Base-by-base conservation (phyloP, 1,139 yeast species). In the Magnusiomyces magnusii region DNA sequence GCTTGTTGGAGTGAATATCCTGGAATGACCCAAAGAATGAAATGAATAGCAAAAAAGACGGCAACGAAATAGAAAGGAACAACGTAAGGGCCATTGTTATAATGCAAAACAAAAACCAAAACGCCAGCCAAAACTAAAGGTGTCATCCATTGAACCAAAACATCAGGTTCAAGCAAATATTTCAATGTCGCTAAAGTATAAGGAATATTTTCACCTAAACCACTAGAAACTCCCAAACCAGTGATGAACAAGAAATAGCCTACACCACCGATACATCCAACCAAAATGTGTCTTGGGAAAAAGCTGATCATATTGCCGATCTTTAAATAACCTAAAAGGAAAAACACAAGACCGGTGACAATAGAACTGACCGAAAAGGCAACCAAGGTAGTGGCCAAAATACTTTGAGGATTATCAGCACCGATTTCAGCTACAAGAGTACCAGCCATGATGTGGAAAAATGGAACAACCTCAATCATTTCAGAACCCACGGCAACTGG, bases 181-280 rank as follows among this genome's bases (percentile, higher is more conserved):
- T 70, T 58, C 58, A 89, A 73, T 10, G 90, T 86, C 0, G 74
- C 80, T 67, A 76, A 69, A 60, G 83, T 80, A 69, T 89, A 91
- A 57, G 78, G 80, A 55, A 92, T 73, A 3, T 89, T 85, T 9
- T 95, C 93, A 58, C 82, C 85, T 49, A 89, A 74, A 61, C 96
- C 78, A 0, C 97, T 85, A 13, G 91, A 81, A 0, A 93, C 97
- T 69, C 92, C 98, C 41, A 93, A 75, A 1, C 97, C 99, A 0
- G 99, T 93, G 1, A 89, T 86, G 1, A 92, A 76, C 63, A 93
- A 78, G 72, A 93, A 93, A 74, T 88, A 92, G 1, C 99, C 99
- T 55, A 93, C 99, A 67, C 99, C 99, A 53, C 99, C 99, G 67
- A 93, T 92, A 71, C 98, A 93, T 0, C 99, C 99, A 31, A 93